Evolutionary conservation across 2,329 filamentous ascomycete species (phyloP), one percentile per base, ranked within the genome.

Genomic region (Waltergamsia citrina): DNA sequence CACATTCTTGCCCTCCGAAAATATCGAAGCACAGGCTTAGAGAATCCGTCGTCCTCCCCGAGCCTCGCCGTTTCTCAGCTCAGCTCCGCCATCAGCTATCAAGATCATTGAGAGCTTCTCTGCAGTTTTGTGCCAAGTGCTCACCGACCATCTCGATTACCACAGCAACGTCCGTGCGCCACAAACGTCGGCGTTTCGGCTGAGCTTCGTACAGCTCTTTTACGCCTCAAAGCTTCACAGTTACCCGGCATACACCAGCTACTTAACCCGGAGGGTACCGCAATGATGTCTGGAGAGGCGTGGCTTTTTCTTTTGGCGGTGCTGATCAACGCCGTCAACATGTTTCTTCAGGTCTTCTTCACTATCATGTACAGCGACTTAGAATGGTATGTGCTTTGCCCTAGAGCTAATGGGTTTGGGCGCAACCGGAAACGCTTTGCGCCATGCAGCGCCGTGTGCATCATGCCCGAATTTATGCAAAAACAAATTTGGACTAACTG

Each of bases 361-460:
- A 98, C 92, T 38, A 98, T 98, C 58, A 98, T 98, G 93, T 98
- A 96, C 69, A 94, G 86, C 64, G 92, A 98, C 74, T 67, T 98
- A 53, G 92, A 98, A 82, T 98, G 92, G 88, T 94, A 69, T 54
- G 85, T 71, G n/a, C n/a, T n/a, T n/a, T n/a, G n/a, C n/a, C n/a
- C n/a, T n/a, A n/a, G n/a, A n/a, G n/a, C n/a, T n/a, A n/a, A n/a
- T n/a, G n/a, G n/a, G n/a, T n/a, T n/a, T n/a, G n/a, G n/a, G n/a
- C n/a, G n/a, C n/a, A 41, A 42, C 32, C 38, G 26, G 12, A 7
- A 19, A n/a, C 19, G 14, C 17, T 24, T n/a, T n/a, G n/a, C n/a
- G 17, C 17, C 15, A 18, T 19, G 12, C 29, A 17, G 10, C 4
- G 4, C 15, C n/a, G 18, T 30, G 12, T 30, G 12, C 8, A 29